Base-by-base conservation (phyloP, 179 eudicot genomes). In the Carnegiea gigantea region DNA sequence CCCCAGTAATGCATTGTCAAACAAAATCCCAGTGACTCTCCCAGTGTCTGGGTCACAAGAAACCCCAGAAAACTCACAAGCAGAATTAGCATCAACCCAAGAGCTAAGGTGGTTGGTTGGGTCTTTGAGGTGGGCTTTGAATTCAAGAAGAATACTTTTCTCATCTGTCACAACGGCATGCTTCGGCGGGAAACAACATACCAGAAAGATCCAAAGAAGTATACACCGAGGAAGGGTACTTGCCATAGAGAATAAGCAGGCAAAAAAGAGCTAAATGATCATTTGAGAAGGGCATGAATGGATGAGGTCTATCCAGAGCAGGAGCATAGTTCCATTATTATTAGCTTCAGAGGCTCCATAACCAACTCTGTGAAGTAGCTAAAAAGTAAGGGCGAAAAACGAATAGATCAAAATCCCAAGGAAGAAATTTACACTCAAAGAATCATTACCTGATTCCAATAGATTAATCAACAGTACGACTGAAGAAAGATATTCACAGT, bases 41-140 rank as follows among this genome's bases (percentile, higher is more conserved):
- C 88, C 89, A 9, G 95, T 90, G 67, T 84, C 77, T 6, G 81
- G 82, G 64, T 96, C 91, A 82, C 99, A 96, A 20, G 88, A 72
- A 30, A 96, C 83, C 40, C 98, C 99, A 13, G 74, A 62, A 77
- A 91, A 96, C 2, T 82, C 77, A 82, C 98, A 93, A 7, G 91
- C 95, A 76, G 95, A 86, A 23, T 84, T 84, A 17, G 87, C 82
- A 70, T 86, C 89, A 33, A 18, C 82, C 99, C 99, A 96, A 6
- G 99, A 92, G 60, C 78, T 83, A 24, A 96, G 84, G 87, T 82
- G 74, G 70, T 88, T 85, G 26, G 85, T 83, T 70, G 98, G 98
- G 85, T 96, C 99, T 81, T 80, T 79, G 26, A 96, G 90, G 24
- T 91, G 83, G 24, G 89, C 88, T 83, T 96, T 96, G 91, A 96